Conservation (phyloP, 2,329 filamentous ascomycete species). For the Zymoseptoria brevis region DNA sequence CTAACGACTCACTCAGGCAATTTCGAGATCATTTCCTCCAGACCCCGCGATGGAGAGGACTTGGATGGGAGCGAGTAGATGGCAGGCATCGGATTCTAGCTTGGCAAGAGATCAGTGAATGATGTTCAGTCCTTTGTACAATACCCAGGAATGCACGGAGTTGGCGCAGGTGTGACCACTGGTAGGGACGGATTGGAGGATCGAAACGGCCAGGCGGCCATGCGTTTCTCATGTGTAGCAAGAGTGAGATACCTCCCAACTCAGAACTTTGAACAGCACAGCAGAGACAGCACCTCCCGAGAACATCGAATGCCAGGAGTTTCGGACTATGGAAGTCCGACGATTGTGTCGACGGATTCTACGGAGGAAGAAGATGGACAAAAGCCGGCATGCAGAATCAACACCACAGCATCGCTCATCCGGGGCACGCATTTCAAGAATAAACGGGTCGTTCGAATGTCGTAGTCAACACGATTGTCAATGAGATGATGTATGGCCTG, state of each 20-base stretch:
- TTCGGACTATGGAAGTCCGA: background rate
- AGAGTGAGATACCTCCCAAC: conserved; percentile 4
- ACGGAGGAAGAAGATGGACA: background rate
- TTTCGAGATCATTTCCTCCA: conserved; percentile 40
- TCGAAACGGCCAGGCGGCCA: background rate
- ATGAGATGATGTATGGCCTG: background rate
- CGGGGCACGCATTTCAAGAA: background rate
- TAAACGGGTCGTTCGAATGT: background rate
- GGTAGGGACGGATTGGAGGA: background rate
- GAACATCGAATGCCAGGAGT: background rate
- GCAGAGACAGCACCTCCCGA: background rate
- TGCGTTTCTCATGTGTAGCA: conserved; percentile 5
- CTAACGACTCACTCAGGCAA: conserved; percentile 30
- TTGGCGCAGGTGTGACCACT: background rate
- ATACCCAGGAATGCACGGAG: conserved; percentile 6
- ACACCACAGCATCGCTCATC: background rate
- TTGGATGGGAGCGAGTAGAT: background rate
- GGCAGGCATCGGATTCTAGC: background rate
- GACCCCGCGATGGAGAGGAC: background rate
- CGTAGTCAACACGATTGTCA: background rate
- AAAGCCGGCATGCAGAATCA: background rate
- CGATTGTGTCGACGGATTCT: background rate
- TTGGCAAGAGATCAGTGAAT: background rate
- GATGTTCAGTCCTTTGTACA: conserved; percentile 3
- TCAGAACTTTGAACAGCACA: background rate